Base-by-base conservation (phyloP, 2,329 filamentous ascomycete genomes). In the Epichloe glyceriae region DNA sequence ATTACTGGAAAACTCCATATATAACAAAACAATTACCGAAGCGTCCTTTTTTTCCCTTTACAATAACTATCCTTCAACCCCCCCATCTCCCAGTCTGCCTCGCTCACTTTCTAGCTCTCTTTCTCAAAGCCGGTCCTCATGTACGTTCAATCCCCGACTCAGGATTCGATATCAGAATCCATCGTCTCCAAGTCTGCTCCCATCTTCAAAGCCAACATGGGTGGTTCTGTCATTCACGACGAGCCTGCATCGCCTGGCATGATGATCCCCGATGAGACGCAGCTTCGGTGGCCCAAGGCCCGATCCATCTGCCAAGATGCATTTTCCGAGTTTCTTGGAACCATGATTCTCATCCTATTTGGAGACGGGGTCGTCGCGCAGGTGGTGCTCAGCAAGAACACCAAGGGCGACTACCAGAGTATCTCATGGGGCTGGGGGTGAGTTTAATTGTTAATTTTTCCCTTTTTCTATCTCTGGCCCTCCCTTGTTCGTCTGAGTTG, bases 331-430 rank as follows among this genome's bases (percentile, higher is more conserved):
- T 85, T 86, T 65, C 75, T 83, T 47, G 82, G 82, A 7, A 82
- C 79, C 12, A 81, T 87, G 68, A 74, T 83, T 50, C 64, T 87
- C 54, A 70, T 87, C 52, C 66, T 86, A 40, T 87, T 87, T 58
- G 83, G 83, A 4, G 78, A 86, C 54, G 83, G 81, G n/a, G 79
- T 79, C 50, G 80, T 86, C 19, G 83, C 83, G 3, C 84, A 87
- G 62, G 82, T 85, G 0, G 67, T 80, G 0, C 71, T 87, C 12
- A 82, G 78, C 52, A 63, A 62, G 4, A 63, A 60, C 26, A 60
- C 60, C 14, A 76, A 73, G 58, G 76, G 76, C 41, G 62, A 70
- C 52, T 74, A 73, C 54, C 68, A 73, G 58, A 73, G 70, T 52
- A 74, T 75, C 51, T 71, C 69, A 4, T 74, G 72, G 70, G 71